phyloP scores from a whole-genome alignment of 2,329 filamentous ascomycete genomes.

The Uncinocarpus reesii region DNA sequence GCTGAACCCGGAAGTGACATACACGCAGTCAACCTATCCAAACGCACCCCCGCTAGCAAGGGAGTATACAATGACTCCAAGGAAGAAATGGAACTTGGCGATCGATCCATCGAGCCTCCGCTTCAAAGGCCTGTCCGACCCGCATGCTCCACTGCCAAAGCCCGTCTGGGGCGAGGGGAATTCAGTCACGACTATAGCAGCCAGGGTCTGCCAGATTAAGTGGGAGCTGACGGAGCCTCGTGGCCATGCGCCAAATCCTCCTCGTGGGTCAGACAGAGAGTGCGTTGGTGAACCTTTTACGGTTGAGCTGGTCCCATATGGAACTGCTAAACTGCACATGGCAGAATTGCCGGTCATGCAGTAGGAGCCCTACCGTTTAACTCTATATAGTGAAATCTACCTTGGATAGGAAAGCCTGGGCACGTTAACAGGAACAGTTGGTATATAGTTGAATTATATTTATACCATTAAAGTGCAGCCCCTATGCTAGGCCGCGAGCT shows the following conservation, averaged over 20 bases:
- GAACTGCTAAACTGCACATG: conserved; percentile 40
- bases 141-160: conserved; percentile 15
- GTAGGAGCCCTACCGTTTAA: too few relatives aligned
- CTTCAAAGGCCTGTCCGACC: conserved; percentile 21
- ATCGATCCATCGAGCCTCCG: conserved; percentile 29
- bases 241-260: conserved; percentile 30
- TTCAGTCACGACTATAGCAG: conserved; percentile 18
- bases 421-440: too few relatives aligned
- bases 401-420: too few relatives aligned
- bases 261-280: conserved; percentile 25
- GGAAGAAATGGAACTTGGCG: conserved; percentile 23
- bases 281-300: conserved; percentile 30
- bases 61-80: conserved; percentile 31
- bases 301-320: conserved; percentile 38
- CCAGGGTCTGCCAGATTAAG: conserved; percentile 30
- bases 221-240: conserved; percentile 25
- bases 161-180: conserved; percentile 19
- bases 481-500: too few relatives aligned
- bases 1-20: conserved; percentile 25
- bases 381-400: too few relatives aligned
- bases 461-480: too few relatives aligned
- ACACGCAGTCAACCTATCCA: conserved; percentile 23
- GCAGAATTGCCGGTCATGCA: conserved; percentile 33
- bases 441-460: too few relatives aligned
- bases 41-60: conserved; percentile 23